These are phyloP conservation scores for Coprinopsis strossmayeri DNA, from an alignment of 768 basidiomycete genomes.

Conservation along the genomic window DNA sequence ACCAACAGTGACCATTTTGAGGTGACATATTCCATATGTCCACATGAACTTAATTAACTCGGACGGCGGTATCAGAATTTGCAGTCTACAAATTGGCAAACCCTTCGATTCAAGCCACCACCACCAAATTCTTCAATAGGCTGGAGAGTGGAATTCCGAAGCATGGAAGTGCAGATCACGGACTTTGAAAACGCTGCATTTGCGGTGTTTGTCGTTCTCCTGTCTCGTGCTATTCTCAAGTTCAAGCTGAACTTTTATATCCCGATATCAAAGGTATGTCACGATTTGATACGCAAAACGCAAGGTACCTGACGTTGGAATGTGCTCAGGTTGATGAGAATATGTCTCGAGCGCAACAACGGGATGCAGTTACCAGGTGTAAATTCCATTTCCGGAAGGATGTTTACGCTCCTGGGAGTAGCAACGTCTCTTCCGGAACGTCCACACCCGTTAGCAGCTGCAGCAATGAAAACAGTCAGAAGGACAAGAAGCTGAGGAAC, in stretches of 20 bases:
- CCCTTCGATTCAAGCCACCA: slow-evolving; percentile 96
- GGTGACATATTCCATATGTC: slow-evolving; percentile 29
- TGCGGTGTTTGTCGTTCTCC: slow-evolving; percentile 87
- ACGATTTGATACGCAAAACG: background rate
- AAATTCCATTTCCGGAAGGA: slow-evolving; percentile 90
- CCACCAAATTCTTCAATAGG: slow-evolving; percentile 90
- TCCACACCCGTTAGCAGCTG: slow-evolving; percentile 28
- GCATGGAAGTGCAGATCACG: slow-evolving; percentile 98
- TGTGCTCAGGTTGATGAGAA: slow-evolving; percentile 95
- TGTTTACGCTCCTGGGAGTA: slow-evolving; percentile 57
- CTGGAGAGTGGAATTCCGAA: slow-evolving; percentile 97
- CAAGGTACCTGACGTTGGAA: background rate
- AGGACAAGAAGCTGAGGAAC: slow-evolving; percentile 64
- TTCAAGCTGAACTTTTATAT: slow-evolving; percentile 94
- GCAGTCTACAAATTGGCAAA: slow-evolving; percentile 99
- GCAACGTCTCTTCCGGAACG: slow-evolving; percentile 36
- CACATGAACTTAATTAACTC: background rate
- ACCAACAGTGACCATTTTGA: slow-evolving; percentile 94
- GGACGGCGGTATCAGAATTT: slow-evolving; percentile 64
- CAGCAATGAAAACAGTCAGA: slow-evolving; percentile 25
- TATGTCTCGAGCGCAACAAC: slow-evolving; percentile 82
- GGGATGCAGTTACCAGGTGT: slow-evolving; percentile 67
- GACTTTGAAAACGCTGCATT: slow-evolving; percentile 99
- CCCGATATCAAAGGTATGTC: slow-evolving; percentile 85
- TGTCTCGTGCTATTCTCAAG: slow-evolving; percentile 88